phyloP scores from a whole-genome alignment of 2,329 filamentous ascomycete genomes.

The Botrytis porri region DNA sequence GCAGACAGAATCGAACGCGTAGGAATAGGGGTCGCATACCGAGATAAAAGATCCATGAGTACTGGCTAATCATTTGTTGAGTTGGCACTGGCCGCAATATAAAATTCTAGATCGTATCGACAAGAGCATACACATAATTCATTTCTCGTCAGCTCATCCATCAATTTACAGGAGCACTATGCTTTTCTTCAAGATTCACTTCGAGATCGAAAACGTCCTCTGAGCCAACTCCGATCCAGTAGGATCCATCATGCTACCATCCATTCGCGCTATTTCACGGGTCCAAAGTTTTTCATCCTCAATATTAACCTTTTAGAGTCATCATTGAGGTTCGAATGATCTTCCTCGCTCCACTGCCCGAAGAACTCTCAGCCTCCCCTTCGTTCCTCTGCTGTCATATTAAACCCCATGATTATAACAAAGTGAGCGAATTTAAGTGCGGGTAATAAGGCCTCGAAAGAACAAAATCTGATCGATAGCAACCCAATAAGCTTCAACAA shows the following conservation, averaged over 20 bases:
- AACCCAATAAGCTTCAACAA: no score
- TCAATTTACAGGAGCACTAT: no score
- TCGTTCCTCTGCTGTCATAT: neutral
- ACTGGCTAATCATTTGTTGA: no score
- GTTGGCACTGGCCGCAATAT: no score
- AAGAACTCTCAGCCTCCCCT: constrained; percentile 21
- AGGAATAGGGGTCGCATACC: no score
- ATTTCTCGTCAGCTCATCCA: no score
- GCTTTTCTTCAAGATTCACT: neutral
- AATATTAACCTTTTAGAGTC: constrained; percentile 36
- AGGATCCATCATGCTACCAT: constrained; percentile 21
- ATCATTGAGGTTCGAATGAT: constrained; percentile 35
- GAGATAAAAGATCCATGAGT: no score
- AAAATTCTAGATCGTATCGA: no score
- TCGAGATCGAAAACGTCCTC: neutral
- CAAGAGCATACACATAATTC: no score
- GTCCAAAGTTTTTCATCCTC: constrained; percentile 38
- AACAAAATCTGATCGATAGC: no score
- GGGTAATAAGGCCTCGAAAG: no score
- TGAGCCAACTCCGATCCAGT: constrained; percentile 16
- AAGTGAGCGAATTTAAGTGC: neutral
- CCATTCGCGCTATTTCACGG: constrained; percentile 31
- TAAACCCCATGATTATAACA: neutral
- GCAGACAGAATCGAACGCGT: no score
- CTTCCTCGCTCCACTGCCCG: constrained; percentile 33